These are phyloP conservation scores for Recurvomyces mirabilis DNA, from an alignment of 495 filamentous ascomycete species.

Conservation along the genomic window DNA sequence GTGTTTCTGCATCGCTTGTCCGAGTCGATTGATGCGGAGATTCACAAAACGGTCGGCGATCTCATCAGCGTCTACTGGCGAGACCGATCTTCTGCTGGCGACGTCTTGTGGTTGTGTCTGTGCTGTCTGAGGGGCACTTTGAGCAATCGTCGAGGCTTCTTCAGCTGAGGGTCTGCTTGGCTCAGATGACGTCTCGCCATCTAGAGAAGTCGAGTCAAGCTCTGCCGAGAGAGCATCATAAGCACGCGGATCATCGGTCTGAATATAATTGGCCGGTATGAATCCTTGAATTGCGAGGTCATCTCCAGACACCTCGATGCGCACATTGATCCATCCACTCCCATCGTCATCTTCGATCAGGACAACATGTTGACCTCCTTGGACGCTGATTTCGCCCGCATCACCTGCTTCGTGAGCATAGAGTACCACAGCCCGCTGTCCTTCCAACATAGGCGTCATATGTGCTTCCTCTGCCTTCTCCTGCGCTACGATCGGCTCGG, in stretches of 20 bases:
- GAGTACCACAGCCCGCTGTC: background rate
- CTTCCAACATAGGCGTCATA: background rate
- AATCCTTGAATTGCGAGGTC: background rate
- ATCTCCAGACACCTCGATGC: background rate
- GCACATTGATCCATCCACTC: conserved; percentile 1
- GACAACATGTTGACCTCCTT: background rate
- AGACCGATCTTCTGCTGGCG: background rate
- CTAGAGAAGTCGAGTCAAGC: no score
- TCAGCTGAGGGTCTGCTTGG: background rate
- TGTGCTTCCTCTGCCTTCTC: background rate
- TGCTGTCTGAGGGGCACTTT: background rate
- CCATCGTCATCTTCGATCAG: background rate
- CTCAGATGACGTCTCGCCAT: background rate
- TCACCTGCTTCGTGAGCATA: background rate
- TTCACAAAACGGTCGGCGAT: conserved; percentile 8
- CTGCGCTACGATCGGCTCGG: background rate
- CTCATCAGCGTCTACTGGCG: conserved; percentile 1
- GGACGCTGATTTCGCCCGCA: background rate
- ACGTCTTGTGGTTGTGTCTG: background rate
- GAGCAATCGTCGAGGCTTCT: background rate
- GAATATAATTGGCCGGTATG: conserved; percentile 1
- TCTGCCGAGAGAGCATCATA: background rate
- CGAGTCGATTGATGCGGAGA: conserved; percentile 15
- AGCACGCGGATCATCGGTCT: background rate
- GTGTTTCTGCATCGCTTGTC: conserved; percentile 16